A percentile compares a stretch with the other conserved stretches of the same genome.
These are phyloP conservation scores for Vitellaria paradoxa DNA, from an alignment of 179 eudicot species.

Conservation along the genomic window DNA sequence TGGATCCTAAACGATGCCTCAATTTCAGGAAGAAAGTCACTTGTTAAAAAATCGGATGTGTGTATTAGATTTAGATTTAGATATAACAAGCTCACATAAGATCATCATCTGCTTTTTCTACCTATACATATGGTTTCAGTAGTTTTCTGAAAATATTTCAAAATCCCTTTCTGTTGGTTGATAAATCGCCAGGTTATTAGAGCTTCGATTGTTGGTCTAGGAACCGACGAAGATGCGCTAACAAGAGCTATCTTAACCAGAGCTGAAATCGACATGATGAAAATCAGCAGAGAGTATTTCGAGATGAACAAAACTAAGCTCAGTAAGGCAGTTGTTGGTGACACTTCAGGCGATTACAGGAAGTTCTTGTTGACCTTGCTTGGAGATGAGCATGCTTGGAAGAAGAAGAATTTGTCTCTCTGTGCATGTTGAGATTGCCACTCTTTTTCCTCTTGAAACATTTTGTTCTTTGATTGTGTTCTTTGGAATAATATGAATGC, in stretches of 20 bases:
- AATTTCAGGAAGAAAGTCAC: too few relatives aligned
- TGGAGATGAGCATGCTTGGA: conserved; percentile 29
- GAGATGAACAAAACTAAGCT: conserved; percentile 43
- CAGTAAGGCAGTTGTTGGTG: conserved; percentile 60
- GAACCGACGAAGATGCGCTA: conserved; percentile 82
- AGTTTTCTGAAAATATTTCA: neutral
- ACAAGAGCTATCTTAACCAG: conserved; percentile 70
- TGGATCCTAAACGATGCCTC: too few relatives aligned
- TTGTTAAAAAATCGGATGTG: too few relatives aligned
- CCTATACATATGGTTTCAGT: neutral
- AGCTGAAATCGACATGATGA: conserved; percentile 83
- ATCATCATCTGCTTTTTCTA: neutral
- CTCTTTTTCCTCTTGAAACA: too few relatives aligned
- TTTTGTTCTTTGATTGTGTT: too few relatives aligned
- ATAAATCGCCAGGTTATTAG: conserved; percentile 47
- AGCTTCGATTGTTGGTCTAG: conserved; percentile 54
- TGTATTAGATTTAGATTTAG: neutral
- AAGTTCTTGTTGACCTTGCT: conserved; percentile 65
- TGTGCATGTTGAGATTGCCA: too few relatives aligned
- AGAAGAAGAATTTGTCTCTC: too few relatives aligned
- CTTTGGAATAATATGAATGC: too few relatives aligned
- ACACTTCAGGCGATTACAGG: conserved; percentile 74
- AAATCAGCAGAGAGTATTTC: conserved; percentile 43
- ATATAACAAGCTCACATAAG: neutral
- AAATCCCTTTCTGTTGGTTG: neutral